phyloP scores from a whole-genome alignment of 345 rosid genomes.

The Citrus reticulata region DNA sequence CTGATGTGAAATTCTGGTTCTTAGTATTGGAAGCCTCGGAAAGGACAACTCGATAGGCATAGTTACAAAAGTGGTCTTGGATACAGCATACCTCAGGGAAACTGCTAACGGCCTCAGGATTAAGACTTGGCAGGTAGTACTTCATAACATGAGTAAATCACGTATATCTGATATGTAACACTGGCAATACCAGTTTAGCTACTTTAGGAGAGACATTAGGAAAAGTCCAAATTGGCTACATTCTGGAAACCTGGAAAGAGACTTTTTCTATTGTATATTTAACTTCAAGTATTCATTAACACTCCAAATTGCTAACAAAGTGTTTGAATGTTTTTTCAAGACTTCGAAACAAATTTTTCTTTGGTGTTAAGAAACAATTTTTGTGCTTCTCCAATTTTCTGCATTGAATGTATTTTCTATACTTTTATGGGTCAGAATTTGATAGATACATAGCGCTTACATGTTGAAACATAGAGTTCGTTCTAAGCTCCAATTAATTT shows the following conservation, averaged over 20 bases:
- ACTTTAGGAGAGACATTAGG: neutral
- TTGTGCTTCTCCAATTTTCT: neutral
- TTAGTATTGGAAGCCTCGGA: conserved; percentile 95
- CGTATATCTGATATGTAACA: neutral
- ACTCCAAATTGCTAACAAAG: neutral
- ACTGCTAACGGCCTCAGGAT: conserved; percentile 92
- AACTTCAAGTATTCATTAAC: neutral
- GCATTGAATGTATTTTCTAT: neutral
- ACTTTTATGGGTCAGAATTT: neutral
- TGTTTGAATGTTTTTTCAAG: neutral
- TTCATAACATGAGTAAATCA: neutral
- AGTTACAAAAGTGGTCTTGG: conserved; percentile 81
- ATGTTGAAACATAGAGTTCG: neutral
- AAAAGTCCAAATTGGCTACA: neutral
- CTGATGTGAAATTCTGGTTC: conserved; percentile 5
- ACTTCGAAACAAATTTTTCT: neutral
- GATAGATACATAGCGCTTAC: neutral
- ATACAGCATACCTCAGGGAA: conserved; percentile 71
- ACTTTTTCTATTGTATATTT: neutral
- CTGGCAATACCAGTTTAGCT: neutral
- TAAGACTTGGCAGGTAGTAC: conserved; percentile 95
- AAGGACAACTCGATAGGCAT: conserved; percentile 69
- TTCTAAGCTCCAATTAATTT: neutral
- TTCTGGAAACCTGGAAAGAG: neutral
- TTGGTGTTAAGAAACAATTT: neutral